These are phyloP conservation scores for Quercus agrifolia DNA, from an alignment of 306 rosid genomes.

Conservation along the genomic window DNA sequence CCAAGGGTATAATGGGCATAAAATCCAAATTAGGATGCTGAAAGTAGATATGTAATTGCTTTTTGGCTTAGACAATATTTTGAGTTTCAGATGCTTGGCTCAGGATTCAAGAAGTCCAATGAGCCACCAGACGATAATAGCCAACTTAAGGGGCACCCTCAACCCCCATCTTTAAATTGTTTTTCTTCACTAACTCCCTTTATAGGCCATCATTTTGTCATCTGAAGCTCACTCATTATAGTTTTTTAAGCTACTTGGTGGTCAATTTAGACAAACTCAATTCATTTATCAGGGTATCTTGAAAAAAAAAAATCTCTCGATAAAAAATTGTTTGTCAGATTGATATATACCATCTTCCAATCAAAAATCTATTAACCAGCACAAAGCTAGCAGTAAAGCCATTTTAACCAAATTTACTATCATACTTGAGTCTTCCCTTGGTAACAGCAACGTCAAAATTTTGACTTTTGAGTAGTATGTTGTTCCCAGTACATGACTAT, in stretches of 20 bases:
- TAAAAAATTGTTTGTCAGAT: background rate
- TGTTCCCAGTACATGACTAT: background rate
- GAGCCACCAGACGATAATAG: background rate
- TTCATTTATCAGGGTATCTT: background rate
- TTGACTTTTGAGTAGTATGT: background rate
- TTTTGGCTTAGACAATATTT: background rate
- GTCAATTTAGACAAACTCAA: background rate
- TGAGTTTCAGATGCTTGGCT: too few species aligned
- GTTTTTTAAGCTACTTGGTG: background rate
- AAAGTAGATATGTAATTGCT: background rate
- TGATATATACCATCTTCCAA: background rate
- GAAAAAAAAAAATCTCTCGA: background rate
- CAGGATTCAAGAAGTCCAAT: background rate
- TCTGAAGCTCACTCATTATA: background rate
- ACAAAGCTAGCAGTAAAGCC: background rate
- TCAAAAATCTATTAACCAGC: background rate
- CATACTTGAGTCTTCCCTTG: slow-evolving; percentile 1
- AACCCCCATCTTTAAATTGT: background rate
- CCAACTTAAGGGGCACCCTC: background rate
- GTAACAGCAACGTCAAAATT: background rate
- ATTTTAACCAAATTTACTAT: background rate
- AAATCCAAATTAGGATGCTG: background rate
- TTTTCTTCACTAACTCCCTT: background rate
- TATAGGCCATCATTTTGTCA: background rate
- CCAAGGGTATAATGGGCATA: background rate